Evolutionary conservation across 1,284 basidiomycete species (phyloP).

Genomic region (Lentinula novae-zelandiae): DNA sequence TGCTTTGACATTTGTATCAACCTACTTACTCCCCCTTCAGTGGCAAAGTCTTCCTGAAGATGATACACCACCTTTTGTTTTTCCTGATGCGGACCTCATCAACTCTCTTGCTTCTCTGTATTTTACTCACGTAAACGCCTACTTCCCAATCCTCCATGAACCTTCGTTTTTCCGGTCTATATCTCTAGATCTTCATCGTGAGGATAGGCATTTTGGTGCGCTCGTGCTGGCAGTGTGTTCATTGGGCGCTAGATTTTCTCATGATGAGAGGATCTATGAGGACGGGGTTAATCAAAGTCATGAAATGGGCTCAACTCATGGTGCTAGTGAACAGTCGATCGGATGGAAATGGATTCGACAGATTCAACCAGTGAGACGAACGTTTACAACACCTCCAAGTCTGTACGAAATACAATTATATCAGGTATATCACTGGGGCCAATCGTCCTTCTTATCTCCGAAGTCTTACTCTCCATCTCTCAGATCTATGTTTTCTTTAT

Average conservation of each 20-base stretch:
- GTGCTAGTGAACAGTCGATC: constrained; percentile 25
- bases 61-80: constrained; percentile 17
- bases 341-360: constrained; percentile 53
- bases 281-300: constrained; percentile 17
- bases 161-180: constrained; percentile 39
- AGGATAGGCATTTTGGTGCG: constrained; percentile 37
- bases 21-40: background rate
- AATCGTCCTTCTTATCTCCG: background rate
- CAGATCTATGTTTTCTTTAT: constrained; percentile 34
- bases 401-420: constrained; percentile 39
- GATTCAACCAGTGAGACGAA: constrained; percentile 28
- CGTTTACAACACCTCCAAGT: constrained; percentile 29
- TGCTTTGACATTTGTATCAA: too few relatives aligned
- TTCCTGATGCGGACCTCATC: constrained; percentile 33
- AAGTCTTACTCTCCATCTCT: background rate
- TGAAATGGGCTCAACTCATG: background rate
- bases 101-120: constrained; percentile 40
- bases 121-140: constrained; percentile 36
- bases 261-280: constrained; percentile 39
- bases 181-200: constrained; percentile 31
- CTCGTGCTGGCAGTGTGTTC: constrained; percentile 47
- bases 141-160: constrained; percentile 42
- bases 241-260: constrained; percentile 39
- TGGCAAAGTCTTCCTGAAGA: constrained; percentile 3
- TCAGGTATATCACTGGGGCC: constrained; percentile 24